Base-by-base conservation (phyloP, 257 asterid genomes). In the Solanum bulbocastanum region DNA sequence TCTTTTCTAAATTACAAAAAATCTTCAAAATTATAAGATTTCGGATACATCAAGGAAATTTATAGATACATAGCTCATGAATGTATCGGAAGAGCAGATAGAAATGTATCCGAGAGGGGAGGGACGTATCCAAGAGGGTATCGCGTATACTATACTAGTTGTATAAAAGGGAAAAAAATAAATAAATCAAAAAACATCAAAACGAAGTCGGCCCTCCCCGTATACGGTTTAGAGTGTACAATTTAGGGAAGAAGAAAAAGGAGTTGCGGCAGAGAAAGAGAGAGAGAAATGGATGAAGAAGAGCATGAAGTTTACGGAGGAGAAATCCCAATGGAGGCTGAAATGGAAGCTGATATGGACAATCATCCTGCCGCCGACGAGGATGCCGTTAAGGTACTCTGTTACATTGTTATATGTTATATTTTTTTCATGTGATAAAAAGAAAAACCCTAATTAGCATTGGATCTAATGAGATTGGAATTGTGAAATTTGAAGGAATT, bases 241-340 rank as follows among this genome's bases (percentile, higher is more conserved):
- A 13, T 39, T n/a, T 68, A 58, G 39, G 71, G 25, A 10, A 76
- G 81, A 6, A 32, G 10, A 37, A 32, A 39, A 40, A n/a, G 49
- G 12, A 27, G 23, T 7, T 32, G 25, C 60, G 84, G 84, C 84
- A 27, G 44, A 36, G 25, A 20, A 71, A 20, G 4, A 22, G n/a
- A 49, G 25, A 23, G 37, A 42, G 58, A 69, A 10, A 91, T 90
- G 93, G 93, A 91, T 5, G 93, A 91, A 90, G 93, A 91, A 79
- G 93, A 91, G 90, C 93, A 91, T 39, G 93, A 91, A 91, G 93
- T 91, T 16, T 91, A 91, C 90, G 93, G 93, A 6, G 93, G 91
- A 8, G 93, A 91, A 52, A 90, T 90, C 83, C 92, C 93, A 39
- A 92, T 90, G 89, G 93, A 90, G 69, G 91, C 88, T 11, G 93